Evolutionary conservation across 768 basidiomycete species (phyloP).

Genomic region (Imleria badia): DNA sequence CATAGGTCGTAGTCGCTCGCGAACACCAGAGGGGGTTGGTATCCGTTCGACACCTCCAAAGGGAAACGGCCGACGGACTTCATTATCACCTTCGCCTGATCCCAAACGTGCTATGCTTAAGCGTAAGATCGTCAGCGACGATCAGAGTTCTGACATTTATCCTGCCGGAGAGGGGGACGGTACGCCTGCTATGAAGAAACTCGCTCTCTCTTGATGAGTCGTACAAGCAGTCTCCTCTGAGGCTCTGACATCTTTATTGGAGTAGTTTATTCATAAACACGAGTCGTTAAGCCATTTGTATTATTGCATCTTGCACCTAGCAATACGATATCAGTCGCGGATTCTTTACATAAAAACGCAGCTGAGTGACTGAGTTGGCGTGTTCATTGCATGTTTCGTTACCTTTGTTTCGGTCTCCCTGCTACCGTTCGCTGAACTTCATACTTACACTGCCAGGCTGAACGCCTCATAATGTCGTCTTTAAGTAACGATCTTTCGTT

Average conservation of each 20-base stretch:
- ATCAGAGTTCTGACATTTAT: constrained; percentile 34
- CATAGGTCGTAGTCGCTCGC: constrained; percentile 63
- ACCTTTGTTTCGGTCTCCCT: neutral
- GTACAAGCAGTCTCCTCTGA: constrained; percentile 3
- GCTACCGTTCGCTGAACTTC: neutral
- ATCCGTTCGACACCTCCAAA: constrained; percentile 40
- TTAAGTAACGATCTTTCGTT: neutral
- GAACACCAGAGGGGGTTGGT: constrained; percentile 62
- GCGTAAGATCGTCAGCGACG: constrained; percentile 69
- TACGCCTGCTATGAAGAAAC: constrained; percentile 68
- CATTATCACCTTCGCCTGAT: constrained; percentile 52
- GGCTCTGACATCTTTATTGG: constrained; percentile 28
- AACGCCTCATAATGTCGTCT: constrained; percentile 4
- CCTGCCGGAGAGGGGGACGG: constrained; percentile 38
- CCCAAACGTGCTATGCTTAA: constrained; percentile 59
- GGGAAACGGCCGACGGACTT: constrained; percentile 32
- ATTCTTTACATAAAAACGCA: neutral
- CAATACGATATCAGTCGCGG: constrained; percentile 16
- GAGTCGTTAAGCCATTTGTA: constrained; percentile 26
- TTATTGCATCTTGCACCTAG: constrained; percentile 16
- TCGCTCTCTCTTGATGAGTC: constrained; percentile 45
- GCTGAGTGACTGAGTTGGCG: no score
- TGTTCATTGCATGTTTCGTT: no score
- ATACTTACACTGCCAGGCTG: neutral
- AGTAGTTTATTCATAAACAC: constrained; percentile 33